Evolutionary conservation across 225 moss, liverwort and hornwort species (phyloP), one percentile per base, ranked within the genome.

Genomic region (Straminergon stramineum): DNA sequence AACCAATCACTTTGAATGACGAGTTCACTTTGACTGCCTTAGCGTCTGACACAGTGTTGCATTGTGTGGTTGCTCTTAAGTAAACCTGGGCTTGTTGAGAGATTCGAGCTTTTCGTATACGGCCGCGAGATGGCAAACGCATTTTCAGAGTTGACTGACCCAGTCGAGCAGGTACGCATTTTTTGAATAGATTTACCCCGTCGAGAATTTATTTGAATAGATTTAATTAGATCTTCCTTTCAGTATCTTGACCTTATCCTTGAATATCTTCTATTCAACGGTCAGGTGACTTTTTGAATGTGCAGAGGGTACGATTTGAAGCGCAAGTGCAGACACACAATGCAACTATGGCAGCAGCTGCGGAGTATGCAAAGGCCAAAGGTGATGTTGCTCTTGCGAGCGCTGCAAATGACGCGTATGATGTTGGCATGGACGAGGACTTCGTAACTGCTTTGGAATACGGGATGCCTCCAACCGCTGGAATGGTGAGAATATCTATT

Each of bases 61-160:
- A 48, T 86, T 85, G 62, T 90, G 69, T 89, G 53, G 78, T 77
- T 76, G 92, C 55, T 78, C 71, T 94, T 34, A 87, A 99, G 99
- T 89, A 92, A 94, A 93, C 91, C 96, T 58, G 99, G 99, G 69
- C 92, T 96, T 87, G 96, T 95, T 84, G 99, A 99, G 89, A 92
- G 99, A 80, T 99, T 97, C 86, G 99, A 99, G 92, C 97, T 99
- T 73, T 99, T 99, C 89, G 94, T 96, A 16, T 99, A 93, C 66
- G 99, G 99, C 53, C 96, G 99, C 23, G 99, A 99, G 92, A 96
- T 97, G 97, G 99, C 99, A 26, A 99, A 99, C 90, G 97, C 99
- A 56, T 99, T 99, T 87, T 99, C 99, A 63, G 99, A 99, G 92
- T 91, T 99, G 85, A 99, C 99, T 28, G 99, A 99, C 86, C 99